Percentiles rank a stretch among this genome's conserved stretches.
Conservation (phyloP, 208 protist genomes). For the Baffinella frigidus region DNA sequence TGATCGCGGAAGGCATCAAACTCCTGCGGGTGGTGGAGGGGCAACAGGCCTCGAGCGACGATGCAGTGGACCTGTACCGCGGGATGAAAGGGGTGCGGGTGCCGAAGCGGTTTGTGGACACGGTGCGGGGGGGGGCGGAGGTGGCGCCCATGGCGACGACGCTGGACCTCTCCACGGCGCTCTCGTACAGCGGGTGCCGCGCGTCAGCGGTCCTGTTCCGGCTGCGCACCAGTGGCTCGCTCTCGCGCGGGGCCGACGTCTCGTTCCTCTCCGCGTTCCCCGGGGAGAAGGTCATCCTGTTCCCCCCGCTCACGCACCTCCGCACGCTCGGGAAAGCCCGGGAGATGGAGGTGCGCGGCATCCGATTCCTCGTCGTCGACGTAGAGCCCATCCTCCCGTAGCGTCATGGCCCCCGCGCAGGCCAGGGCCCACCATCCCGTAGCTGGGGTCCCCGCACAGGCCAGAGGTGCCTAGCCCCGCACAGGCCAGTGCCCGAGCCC, state of each 20-base stretch:
- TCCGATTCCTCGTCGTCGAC: too few species aligned
- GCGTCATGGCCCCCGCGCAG: too few species aligned
- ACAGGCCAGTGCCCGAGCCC: too few species aligned
- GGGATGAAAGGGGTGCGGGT: not conserved
- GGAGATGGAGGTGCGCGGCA: too few species aligned
- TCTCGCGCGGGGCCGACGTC: not conserved
- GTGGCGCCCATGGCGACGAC: constrained; percentile 43
- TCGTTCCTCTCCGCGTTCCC: not conserved
- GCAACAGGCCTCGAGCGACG: not conserved
- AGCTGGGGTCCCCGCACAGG: too few species aligned
- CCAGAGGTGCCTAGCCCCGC: too few species aligned
- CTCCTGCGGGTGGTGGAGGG: not conserved
- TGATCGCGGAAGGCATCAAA: constrained; percentile 8
- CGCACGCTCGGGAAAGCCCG: too few species aligned
- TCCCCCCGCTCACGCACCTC: not conserved
- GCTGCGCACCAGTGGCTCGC: not conserved
- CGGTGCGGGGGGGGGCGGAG: not conserved
- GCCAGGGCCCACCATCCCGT: too few species aligned
- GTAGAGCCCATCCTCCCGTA: too few species aligned
- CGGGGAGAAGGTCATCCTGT: not conserved
- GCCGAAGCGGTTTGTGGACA: not conserved
- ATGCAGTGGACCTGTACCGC: not conserved
- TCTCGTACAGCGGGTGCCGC: not conserved
- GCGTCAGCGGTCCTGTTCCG: not conserved
- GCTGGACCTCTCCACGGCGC: not conserved